These are phyloP conservation scores for Alternaria solani DNA, from an alignment of 2,329 filamentous ascomycete species.

Conservation along the genomic window DNA sequence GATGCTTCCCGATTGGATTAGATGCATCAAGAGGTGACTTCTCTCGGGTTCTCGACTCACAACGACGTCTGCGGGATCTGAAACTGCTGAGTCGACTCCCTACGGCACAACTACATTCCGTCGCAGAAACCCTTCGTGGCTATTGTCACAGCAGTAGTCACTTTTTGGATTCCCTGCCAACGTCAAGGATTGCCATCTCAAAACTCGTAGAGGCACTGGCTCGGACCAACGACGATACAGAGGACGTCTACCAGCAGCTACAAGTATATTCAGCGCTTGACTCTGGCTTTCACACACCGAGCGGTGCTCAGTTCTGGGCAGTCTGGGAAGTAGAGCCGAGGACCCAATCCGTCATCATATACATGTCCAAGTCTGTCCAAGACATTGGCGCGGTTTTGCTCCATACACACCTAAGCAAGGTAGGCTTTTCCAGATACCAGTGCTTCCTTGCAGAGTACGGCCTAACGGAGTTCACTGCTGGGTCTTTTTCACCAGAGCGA, in stretches of 20 bases:
- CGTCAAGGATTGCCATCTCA: conserved; percentile 33
- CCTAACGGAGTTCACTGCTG: conserved; percentile 25
- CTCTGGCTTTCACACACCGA: conserved; percentile 49
- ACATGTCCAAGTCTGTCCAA: conserved; percentile 47
- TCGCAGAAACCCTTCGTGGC: conserved; percentile 23
- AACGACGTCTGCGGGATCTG: conserved; percentile 39
- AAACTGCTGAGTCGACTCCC: conserved; percentile 41
- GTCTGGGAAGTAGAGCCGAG: conserved; percentile 45
- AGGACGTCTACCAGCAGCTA: conserved; percentile 41
- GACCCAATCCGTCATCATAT: conserved; percentile 41
- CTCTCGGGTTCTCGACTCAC: conserved; percentile 43
- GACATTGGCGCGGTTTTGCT: conserved; percentile 40
- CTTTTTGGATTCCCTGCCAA: conserved; percentile 30
- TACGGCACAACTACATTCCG: conserved; percentile 32
- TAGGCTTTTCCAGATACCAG: conserved; percentile 47
- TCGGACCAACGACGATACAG: conserved; percentile 34
- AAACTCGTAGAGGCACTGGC: conserved; percentile 34
- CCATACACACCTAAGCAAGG: conserved; percentile 47
- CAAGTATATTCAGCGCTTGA: conserved; percentile 48
- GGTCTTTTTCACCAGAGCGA: conserved; percentile 12
- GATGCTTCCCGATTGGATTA: conserved; percentile 50
- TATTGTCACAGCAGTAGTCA: conserved; percentile 26
- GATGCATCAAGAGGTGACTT: conserved; percentile 44
- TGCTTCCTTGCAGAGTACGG: conserved; percentile 46
- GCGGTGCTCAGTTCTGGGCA: conserved; percentile 46